These are phyloP conservation scores for Pelargonium australe DNA, from an alignment of 441 rosid species.

Conservation along the genomic window DNA sequence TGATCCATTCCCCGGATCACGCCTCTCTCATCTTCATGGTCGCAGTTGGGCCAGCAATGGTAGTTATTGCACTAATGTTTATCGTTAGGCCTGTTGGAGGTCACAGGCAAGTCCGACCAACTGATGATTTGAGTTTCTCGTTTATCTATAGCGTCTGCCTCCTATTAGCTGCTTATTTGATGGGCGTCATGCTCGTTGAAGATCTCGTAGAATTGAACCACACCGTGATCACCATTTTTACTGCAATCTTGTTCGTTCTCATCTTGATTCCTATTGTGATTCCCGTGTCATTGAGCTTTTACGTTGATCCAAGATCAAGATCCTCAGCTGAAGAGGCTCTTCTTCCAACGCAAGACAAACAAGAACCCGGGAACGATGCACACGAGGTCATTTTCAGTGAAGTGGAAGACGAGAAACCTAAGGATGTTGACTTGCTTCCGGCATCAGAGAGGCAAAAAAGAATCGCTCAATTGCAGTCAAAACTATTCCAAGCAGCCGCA, in stretches of 20 bases:
- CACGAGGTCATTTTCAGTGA: slow-evolving; percentile 74
- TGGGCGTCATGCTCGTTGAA: slow-evolving; percentile 82
- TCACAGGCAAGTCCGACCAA: slow-evolving; percentile 64
- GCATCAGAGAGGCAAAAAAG: slow-evolving; percentile 73
- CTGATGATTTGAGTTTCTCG: slow-evolving; percentile 60
- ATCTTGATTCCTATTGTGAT: slow-evolving; percentile 57
- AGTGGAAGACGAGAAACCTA: slow-evolving; percentile 86
- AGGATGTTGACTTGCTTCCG: slow-evolving; percentile 78
- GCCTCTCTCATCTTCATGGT: slow-evolving; percentile 90
- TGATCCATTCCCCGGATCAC: slow-evolving; percentile 62
- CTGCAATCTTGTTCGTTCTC: slow-evolving; percentile 50
- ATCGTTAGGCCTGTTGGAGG: slow-evolving; percentile 87
- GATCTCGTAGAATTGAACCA: slow-evolving; percentile 58
- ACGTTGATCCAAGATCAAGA: slow-evolving; percentile 25
- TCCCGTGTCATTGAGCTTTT: slow-evolving; percentile 54
- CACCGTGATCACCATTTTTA: slow-evolving; percentile 36
- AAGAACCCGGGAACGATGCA: slow-evolving; percentile 39
- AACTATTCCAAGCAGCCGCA: slow-evolving; percentile 79
- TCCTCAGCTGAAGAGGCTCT: slow-evolving; percentile 49
- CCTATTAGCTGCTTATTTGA: slow-evolving; percentile 70
- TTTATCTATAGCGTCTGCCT: slow-evolving; percentile 72
- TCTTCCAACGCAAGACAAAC: slow-evolving; percentile 36
- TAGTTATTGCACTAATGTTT: slow-evolving; percentile 66
- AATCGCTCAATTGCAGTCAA: slow-evolving; percentile 73
- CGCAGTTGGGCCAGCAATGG: slow-evolving; percentile 87